Conservation (phyloP, 2,329 filamentous ascomycete genomes). For the Cladophialophora carrionii region DNA sequence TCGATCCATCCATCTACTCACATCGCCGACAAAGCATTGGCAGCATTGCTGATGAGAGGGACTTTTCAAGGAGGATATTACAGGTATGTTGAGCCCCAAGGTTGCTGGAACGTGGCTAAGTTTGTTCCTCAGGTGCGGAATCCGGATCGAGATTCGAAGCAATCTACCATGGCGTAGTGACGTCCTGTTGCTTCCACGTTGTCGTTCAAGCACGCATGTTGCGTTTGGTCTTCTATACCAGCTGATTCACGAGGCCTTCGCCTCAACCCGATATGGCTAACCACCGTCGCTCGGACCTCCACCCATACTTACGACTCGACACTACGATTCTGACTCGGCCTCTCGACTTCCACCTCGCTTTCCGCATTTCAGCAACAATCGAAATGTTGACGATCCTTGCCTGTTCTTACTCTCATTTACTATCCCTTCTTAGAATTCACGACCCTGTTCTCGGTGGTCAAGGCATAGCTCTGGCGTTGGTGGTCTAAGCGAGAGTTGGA, state of each 20-base stretch:
- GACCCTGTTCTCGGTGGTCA: slow-evolving; percentile 20
- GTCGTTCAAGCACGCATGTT: neutral
- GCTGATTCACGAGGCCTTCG: neutral
- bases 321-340: slow-evolving; percentile 12
- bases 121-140: slow-evolving; percentile 32
- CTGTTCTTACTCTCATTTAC: slow-evolving; percentile 15
- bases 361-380: slow-evolving; percentile 27
- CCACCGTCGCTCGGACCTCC: neutral
- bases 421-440: slow-evolving; percentile 11
- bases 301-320: slow-evolving; percentile 13
- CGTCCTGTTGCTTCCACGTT: neutral
- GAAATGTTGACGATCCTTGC: slow-evolving; percentile 33
- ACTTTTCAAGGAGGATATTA: slow-evolving; percentile 93
- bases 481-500: slow-evolving; percentile 13
- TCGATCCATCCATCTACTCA: slow-evolving; percentile 81
- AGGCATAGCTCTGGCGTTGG: slow-evolving; percentile 33
- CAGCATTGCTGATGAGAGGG: slow-evolving; percentile 95
- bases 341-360: slow-evolving; percentile 10
- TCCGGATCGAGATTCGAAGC: slow-evolving; percentile 34
- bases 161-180: slow-evolving; percentile 29
- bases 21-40: slow-evolving; percentile 86
- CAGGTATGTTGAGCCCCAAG: slow-evolving; percentile 65
- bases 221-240: neutral
- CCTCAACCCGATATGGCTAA: slow-evolving; percentile 1
- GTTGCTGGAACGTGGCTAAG: neutral